Base-by-base conservation (phyloP, 2,329 filamentous ascomycete species). In the Ceratocystis ficicola region DNA sequence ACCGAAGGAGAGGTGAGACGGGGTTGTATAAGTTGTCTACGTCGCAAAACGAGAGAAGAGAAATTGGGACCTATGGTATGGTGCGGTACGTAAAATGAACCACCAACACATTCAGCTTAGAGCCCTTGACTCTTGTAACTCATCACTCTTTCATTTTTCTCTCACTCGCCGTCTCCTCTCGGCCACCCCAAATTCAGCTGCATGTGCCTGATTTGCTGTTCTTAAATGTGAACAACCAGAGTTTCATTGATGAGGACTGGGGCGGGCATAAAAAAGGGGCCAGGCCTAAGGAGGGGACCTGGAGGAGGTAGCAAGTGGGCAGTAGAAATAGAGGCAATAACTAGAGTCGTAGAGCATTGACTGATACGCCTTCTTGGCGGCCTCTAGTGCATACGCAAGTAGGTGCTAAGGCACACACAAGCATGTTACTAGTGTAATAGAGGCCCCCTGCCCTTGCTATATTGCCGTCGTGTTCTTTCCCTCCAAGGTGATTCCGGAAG, bases 401-500 rank as follows among this genome's bases (percentile, higher is more conserved):
- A 55, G 22, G 12, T 22, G 17, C 46, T 36, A 10, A 36, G 32
- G 32, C 10, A 36, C 32, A 36, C 32, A 36, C 32, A 36, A 10
- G 17, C 15, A n/a, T n/a, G 15, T 50, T n/a, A 50, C 46, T 50
- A n/a, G 17, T 55, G 50, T 25, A 55, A 20, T 55, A 55, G 8
- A 28, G 2, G 22, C 50, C 50, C 50, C 50, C 50, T 55, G 50
- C 50, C 46, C 46, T 50, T 50, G 46, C 3, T 20, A 10, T 55
- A 55, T 55, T 22, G 50, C 28, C 50, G 50, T 55, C 50, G 50
- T 55, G 50, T 55, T 55, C 50, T 55, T 55, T 55, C 50, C 50
- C 50, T 25, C 30, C 50, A 17, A 55, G 20, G 17, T 17, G 10
- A 50, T 50, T 55, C 22, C 20, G 50, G 50, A 25, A 55, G 44